phyloP scores from a whole-genome alignment of 768 basidiomycete species.

The Saitozyma sp. region DNA sequence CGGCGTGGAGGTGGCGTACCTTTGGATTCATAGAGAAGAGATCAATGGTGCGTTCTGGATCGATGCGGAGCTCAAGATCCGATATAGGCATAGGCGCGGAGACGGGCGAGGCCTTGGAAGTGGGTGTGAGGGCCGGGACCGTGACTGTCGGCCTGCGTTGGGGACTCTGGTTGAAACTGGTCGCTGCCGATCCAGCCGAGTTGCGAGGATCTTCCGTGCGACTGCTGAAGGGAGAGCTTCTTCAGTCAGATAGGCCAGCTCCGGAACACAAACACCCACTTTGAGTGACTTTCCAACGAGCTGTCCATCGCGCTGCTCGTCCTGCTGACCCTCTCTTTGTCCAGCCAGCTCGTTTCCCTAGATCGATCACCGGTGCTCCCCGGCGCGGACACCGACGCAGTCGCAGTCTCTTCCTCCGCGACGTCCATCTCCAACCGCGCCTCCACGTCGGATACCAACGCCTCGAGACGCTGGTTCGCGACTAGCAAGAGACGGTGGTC shows the following conservation, averaged over 20 bases:
- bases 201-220: constrained; percentile 35
- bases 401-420: constrained; percentile 41
- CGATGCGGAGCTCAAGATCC: constrained; percentile 77
- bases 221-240: constrained; percentile 46
- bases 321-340: constrained; percentile 38
- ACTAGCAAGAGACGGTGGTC: constrained; percentile 78
- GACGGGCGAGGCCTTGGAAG: constrained; percentile 16
- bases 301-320: constrained; percentile 41
- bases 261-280: constrained; percentile 25
- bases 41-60: constrained; percentile 77
- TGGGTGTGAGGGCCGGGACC: constrained; percentile 10
- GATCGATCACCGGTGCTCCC: constrained; percentile 19
- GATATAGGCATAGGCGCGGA: constrained; percentile 58
- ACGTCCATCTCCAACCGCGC: constrained; percentile 62
- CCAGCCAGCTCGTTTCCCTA: constrained; percentile 33
- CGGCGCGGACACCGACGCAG: constrained; percentile 5
- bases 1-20: constrained; percentile 56
- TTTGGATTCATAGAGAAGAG: constrained; percentile 94
- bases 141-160: constrained; percentile 26
- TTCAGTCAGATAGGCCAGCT: constrained; percentile 14
- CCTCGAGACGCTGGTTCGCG: constrained; percentile 77
- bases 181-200: constrained; percentile 42
- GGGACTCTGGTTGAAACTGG: constrained; percentile 38
- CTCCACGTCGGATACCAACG: constrained; percentile 68
- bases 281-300: constrained; percentile 38